Evolutionary conservation across 1,284 basidiomycete species (phyloP), one percentile per base, ranked within the genome.

Genomic region (Ustilago trichophora): DNA sequence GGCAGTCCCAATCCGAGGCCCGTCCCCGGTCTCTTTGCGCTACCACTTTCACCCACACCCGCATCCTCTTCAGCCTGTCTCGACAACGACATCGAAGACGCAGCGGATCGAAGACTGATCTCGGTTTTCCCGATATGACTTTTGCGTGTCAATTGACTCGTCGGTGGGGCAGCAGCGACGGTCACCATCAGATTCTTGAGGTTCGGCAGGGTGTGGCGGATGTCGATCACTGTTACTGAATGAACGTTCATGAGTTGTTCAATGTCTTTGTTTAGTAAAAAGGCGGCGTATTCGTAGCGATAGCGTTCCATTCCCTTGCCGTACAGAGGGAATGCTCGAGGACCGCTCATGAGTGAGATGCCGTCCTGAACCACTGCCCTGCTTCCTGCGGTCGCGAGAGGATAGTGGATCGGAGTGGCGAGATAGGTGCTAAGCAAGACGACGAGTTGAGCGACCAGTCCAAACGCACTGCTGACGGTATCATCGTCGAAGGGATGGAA

Each of bases 261-360:
- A 66, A 98, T 93, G 81, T 99, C 86, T 83, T 98, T 99, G 85
- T 98, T 98, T 31, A 98, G 85, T 41, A 98, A 83, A 80, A 96
- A 98, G 4, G 98, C 93, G 9, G 90, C 96, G 83, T 98, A 99
- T 81, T 98, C 95, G 81, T 96, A 99, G 24, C 96, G 87, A 83
- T 98, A 98, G 34, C 89, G 89, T 81, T 98, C 96, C 52, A 97
- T 93, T 10, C 93, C 93, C 82, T 88, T 91, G 0, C 91, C 90
- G 80, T 93, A 98, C 29, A 99, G 84, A 10, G 95, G 94, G 81
- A 80, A 80, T 31, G 72, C 68, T 21, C 78, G 48, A 0, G 78
- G 78, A 11, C 79, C 78, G 16, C 46, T 58, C 78, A 81, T 81
- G 12, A 77, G 47, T 51, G 76, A 78, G 46, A 81, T 81, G 4